Base-by-base conservation (phyloP, 306 rosid genomes). In the Fragaria ananassa region DNA sequence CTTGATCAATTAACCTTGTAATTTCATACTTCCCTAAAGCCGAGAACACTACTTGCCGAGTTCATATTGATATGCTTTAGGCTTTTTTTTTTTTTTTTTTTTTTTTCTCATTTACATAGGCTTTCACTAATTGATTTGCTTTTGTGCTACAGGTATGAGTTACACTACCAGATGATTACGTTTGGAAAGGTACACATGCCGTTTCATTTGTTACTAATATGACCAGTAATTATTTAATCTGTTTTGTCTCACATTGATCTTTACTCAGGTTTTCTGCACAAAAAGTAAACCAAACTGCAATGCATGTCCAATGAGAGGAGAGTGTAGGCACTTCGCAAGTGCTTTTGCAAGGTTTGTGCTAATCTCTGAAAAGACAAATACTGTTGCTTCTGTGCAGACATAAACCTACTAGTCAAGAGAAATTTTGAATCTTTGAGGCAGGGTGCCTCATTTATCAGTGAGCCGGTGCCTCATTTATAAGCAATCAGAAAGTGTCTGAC, bases 241-340 rank as follows among this genome's bases (percentile, higher is more conserved):
- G 37, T 70, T 70, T 23, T 73, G 2, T 17, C 76, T 53, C 74
- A 81, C 72, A 76, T 74, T 71, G 68, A 80, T 50, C 63, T 35
- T 35, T 68, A 76, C 83, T 88, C 86, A 95, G 97, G 97, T 95
- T 66, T 95, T 95, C 85, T 95, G 99, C 84, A 95, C 97, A 76
- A 95, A 92, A 82, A 88, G 78, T 50, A 87, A 91, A 68, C 99
- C 99, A 78, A 95, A 95, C 79, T 95, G 99, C 83, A 95, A 90
- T 76, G 97, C 99, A 72, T 95, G 99, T 79, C 99, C 99, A 49
- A 85, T 95, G 99, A 87, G 97, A 84, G 99, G 96, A 81, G 99
- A 95, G 66, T 95, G 99, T 87, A 90, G 96, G 74, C 97, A 95
- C 85, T 95, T 95, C 35, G 99, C 97, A 74, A 95, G 98, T 79